A percentile compares a stretch with the other conserved stretches of the same genome.
phyloP scores from a whole-genome alignment of 179 eudicot species.

The Beta macrorhiza region DNA sequence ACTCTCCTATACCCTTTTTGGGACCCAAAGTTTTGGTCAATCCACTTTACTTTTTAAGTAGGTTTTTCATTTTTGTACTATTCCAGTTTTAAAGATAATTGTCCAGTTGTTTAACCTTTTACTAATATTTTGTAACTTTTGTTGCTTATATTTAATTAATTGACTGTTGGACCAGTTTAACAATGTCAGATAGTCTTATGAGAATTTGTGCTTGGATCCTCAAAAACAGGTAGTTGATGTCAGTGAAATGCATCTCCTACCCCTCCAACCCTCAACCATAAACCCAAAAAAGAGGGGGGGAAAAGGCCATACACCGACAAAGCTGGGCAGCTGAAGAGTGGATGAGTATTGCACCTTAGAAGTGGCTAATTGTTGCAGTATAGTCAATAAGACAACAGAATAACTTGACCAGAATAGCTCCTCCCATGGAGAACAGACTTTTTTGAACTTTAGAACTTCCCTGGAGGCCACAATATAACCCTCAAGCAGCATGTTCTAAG shows the following conservation, averaged over 20 bases:
- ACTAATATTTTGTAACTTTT: too few species aligned
- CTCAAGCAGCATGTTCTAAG: background rate
- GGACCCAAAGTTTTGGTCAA: too few species aligned
- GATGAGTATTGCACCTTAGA: background rate
- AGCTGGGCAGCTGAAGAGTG: background rate
- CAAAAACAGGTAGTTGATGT: background rate
- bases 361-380: background rate
- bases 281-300: background rate
- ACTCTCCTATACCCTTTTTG: too few species aligned
- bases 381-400: background rate
- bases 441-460: background rate
- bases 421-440: background rate
- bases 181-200: too few species aligned
- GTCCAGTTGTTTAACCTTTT: too few species aligned
- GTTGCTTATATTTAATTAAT: too few species aligned
- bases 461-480: background rate
- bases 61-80: too few species aligned
- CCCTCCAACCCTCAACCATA: background rate
- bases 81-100: too few species aligned
- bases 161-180: too few species aligned
- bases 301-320: background rate
- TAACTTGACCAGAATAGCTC: background rate
- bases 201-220: background rate
- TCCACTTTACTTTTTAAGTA: too few species aligned
- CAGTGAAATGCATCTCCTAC: background rate